A percentile compares a stretch with the other conserved stretches of the same genome.
These are phyloP conservation scores for Pyrenophora teres DNA, from an alignment of 2,329 filamentous ascomycete genomes.

Conservation along the genomic window DNA sequence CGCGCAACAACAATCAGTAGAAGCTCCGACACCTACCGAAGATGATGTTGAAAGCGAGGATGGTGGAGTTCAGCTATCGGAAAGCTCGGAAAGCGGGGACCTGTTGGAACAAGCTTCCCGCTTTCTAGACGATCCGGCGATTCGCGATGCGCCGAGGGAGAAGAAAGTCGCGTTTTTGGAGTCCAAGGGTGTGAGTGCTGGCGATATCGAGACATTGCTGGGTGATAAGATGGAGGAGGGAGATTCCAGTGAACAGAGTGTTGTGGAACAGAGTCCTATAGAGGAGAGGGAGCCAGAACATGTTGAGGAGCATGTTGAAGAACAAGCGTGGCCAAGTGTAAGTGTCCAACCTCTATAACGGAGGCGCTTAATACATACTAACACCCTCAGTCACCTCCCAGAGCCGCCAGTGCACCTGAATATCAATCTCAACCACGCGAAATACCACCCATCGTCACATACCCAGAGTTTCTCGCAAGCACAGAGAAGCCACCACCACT, in stretches of 20 bases:
- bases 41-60: slow-evolving; percentile 9
- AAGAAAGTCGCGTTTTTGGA: slow-evolving; percentile 78
- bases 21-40: slow-evolving; percentile 20
- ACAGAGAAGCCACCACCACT: slow-evolving; percentile 63
- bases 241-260: too few species aligned
- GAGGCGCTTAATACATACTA: slow-evolving; percentile 7
- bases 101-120: slow-evolving; percentile 69
- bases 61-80: slow-evolving; percentile 4
- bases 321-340: slow-evolving; percentile 38
- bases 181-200: slow-evolving; percentile 71
- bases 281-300: slow-evolving; percentile 26
- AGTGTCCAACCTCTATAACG: slow-evolving; percentile 4
- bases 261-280: too few species aligned
- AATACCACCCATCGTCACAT: slow-evolving; percentile 67
- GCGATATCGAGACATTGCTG: slow-evolving; percentile 72
- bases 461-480: slow-evolving; percentile 67
- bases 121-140: slow-evolving; percentile 76
- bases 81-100: slow-evolving; percentile 9
- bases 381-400: slow-evolving; percentile 25
- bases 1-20: slow-evolving; percentile 20
- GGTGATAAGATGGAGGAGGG: slow-evolving; percentile 20
- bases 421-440: slow-evolving; percentile 43
- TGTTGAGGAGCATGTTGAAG: slow-evolving; percentile 27
- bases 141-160: slow-evolving; percentile 69
- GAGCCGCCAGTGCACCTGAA: slow-evolving; percentile 17